Evolutionary conservation across 192 early-diverging fungal species (phyloP).

Genomic region (Entomortierella chlamydospora): DNA sequence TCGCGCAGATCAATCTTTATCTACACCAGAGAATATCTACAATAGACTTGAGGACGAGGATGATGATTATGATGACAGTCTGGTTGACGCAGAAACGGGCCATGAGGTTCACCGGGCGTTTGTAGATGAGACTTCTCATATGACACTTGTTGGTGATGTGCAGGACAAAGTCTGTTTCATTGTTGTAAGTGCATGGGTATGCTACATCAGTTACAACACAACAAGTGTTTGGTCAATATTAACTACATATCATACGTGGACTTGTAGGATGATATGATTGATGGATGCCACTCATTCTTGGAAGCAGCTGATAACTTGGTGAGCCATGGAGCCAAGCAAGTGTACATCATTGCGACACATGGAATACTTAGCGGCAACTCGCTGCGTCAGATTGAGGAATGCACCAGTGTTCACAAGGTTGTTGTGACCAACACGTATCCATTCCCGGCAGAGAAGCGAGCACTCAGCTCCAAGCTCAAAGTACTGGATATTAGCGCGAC

Average conservation of each 20-base stretch:
- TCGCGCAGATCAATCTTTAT: constrained; percentile 29
- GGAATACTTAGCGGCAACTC: constrained; percentile 93
- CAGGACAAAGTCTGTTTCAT: constrained; percentile 86
- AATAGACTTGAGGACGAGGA: constrained; percentile 54
- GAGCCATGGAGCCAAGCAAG: constrained; percentile 78
- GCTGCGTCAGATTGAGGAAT: constrained; percentile 85
- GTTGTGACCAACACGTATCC: constrained; percentile 96
- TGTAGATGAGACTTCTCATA: constrained; percentile 63
- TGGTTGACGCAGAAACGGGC: constrained; percentile 57
- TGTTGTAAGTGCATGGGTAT: constrained; percentile 60
- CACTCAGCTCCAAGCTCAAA: constrained; percentile 78
- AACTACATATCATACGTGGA: neutral
- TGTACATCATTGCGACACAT: constrained; percentile 95
- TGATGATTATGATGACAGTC: constrained; percentile 60
- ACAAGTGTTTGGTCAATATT: too few relatives aligned
- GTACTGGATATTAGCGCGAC: constrained; percentile 91
- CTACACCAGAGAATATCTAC: constrained; percentile 44
- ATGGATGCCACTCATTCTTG: constrained; percentile 88
- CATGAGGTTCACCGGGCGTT: constrained; percentile 51
- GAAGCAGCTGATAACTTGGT: constrained; percentile 92
- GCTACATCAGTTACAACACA: neutral
- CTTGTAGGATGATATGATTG: constrained; percentile 92
- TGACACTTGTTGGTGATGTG: constrained; percentile 97
- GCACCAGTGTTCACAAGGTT: constrained; percentile 77
- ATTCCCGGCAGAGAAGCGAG: constrained; percentile 72